These are phyloP conservation scores for Pseudogymnoascus sp. DNA, from an alignment of 2,329 filamentous ascomycete genomes.

Conservation along the genomic window DNA sequence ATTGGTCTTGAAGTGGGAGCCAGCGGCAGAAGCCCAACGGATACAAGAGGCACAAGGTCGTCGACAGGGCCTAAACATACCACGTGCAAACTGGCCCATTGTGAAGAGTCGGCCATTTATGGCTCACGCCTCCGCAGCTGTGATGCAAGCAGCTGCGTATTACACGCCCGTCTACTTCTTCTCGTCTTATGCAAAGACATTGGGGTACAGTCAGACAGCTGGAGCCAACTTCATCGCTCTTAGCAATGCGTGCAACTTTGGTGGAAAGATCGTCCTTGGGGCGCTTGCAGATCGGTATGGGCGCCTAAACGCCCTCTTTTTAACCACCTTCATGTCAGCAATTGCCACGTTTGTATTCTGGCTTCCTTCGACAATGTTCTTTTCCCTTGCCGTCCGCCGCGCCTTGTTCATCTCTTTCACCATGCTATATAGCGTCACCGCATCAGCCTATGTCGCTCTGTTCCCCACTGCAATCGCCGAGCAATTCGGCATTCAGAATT, in stretches of 20 bases:
- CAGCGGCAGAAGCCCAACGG: constrained; percentile 8
- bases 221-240: constrained; percentile 34
- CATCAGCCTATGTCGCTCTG: constrained; percentile 33
- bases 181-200: constrained; percentile 31
- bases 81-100: constrained; percentile 31
- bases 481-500: constrained; percentile 21
- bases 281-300: constrained; percentile 33
- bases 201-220: constrained; percentile 31
- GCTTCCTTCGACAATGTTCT: constrained; percentile 18
- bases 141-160: constrained; percentile 33
- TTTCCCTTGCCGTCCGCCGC: neutral
- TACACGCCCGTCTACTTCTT: constrained; percentile 34
- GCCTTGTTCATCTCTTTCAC: constrained; percentile 29
- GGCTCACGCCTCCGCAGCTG: constrained; percentile 30
- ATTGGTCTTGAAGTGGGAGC: constrained; percentile 13
- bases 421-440: constrained; percentile 32
- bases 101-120: constrained; percentile 30
- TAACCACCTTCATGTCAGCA: constrained; percentile 27
- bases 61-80: constrained; percentile 16
- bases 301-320: constrained; percentile 32
- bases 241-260: constrained; percentile 34
- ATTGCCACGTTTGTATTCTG: constrained; percentile 26
- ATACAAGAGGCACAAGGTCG: constrained; percentile 1
- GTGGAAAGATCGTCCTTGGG: constrained; percentile 33
- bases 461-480: constrained; percentile 29